Base-by-base conservation (phyloP, 257 asterid species). In the Capsicum rhomboideum region DNA sequence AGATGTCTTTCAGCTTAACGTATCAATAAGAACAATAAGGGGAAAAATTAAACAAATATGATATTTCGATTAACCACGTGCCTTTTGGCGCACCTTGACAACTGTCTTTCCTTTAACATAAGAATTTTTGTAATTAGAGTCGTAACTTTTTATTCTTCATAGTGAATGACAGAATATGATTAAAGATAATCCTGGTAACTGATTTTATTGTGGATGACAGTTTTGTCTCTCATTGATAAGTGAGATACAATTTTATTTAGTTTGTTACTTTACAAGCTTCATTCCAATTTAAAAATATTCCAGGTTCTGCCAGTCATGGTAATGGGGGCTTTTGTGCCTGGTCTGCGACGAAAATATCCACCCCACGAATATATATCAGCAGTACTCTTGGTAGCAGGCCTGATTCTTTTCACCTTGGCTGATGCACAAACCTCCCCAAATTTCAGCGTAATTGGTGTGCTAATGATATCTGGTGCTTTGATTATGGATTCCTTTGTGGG, bases 281-380 rank as follows among this genome's bases (percentile, higher is more conserved):
- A 49, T 75, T 49, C 59, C 61, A 75, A 37, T 49, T 74, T 49
- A 49, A 14, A 9, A 85, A 80, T 14, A 59, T 77, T 52, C 56
- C 90, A 96, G 99, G 99, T 96, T 84, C 87, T 96, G 80, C 99
- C 99, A 0, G 99, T 96, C 87, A 96, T 96, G 99, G 63, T 96
- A 68, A 96, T 96, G 99, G 99, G 98, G 58, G 96, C 98, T n/a
- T 96, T 96, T 21, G 92, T 96, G 58, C 99, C 99, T 0, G 99
- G 98, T 37, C 78, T 96, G 89, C 92, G 97, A 82, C 88, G 99
- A 46, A 96, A 90, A 82, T 94, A 96, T 85, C 97, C 97, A 8
- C 90, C 89, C 23, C 98, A 94, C 37, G 99, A 96, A 85, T 96
- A 96, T 11, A 66, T 94, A 29, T 93, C 98, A 3, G 99, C 99